A percentile compares a stretch with the other conserved stretches of the same genome.
Conservation (phyloP, 352 stramenopile species). For the Phytophthora citrophthora region DNA sequence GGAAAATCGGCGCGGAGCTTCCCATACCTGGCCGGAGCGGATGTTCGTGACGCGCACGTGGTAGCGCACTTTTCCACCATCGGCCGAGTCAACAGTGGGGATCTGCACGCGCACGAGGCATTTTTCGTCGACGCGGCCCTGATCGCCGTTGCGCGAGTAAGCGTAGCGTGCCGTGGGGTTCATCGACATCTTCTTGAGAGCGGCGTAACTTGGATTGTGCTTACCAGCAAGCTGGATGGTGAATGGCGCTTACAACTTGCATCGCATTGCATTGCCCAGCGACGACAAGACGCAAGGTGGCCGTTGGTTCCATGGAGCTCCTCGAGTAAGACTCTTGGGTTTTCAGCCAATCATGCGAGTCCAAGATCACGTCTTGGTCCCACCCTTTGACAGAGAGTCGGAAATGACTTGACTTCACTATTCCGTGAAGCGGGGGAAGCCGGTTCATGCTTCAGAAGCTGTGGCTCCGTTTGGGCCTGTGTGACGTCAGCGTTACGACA, state of each 20-base stretch:
- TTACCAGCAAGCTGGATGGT: constrained; percentile 22
- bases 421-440: constrained; percentile 1
- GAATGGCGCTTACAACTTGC: constrained; percentile 22
- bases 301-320: constrained; percentile 17
- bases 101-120: constrained; percentile 79
- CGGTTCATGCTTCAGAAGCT: constrained; percentile 23
- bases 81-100: constrained; percentile 39
- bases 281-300: constrained; percentile 18
- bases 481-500: constrained; percentile 31
- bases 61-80: constrained; percentile 67
- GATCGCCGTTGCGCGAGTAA: constrained; percentile 82
- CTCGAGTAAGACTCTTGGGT: constrained; percentile 25
- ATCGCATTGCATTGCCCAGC: not conserved
- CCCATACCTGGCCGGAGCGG: constrained; percentile 71
- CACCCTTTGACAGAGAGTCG: constrained; percentile 34
- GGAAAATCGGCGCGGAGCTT: constrained; percentile 79
- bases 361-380: constrained; percentile 29
- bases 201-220: constrained; percentile 15
- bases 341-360: constrained; percentile 13
- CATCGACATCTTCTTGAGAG: constrained; percentile 33
- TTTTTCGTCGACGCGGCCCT: constrained; percentile 66
- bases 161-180: constrained; percentile 63
- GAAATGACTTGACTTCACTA: constrained; percentile 28
- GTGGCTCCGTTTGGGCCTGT: constrained; percentile 6
- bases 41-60: constrained; percentile 75